Base-by-base conservation (phyloP, 495 filamentous ascomycete species). In the Penicillium verhagenii region DNA sequence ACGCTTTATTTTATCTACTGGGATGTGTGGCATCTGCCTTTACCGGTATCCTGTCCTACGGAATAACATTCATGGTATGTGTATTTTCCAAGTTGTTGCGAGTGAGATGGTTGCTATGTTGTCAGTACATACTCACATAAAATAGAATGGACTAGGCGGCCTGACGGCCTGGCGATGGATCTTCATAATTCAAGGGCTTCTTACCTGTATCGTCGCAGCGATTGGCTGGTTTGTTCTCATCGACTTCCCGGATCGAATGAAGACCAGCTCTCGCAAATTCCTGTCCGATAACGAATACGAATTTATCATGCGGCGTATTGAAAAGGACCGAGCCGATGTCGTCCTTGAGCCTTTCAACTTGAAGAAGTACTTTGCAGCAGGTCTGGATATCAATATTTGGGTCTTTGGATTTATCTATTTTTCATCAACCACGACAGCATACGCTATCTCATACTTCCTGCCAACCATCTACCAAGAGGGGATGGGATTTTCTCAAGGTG, bases 11-110 rank as follows among this genome's bases (percentile, higher is more conserved):
- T 60, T 85, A 84, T 59, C 63, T 85, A 8, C 65, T 83, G 24
- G 81, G 81, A 16, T 80, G 71, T 44, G 65, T 82, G 4, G 82
- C 83, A 6, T 73, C 77, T 11, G 83, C 76, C 10, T 82, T 82
- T 61, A 70, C 72, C 0, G 82, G 82, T 53, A 82, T 86, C 45
- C 57, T 86, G 10, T 80, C 82, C 18, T 84, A 77, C 47, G 82
- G 82, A 9, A 66, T 85, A 31, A 80, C 79, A 67, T 74, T 80
- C 47, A 74, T 82, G 73, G 61, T 56, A 56, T 13, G 31, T n/a
- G n/a, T n/a, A n/a, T n/a, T n/a, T n/a, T n/a, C n/a, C n/a, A n/a
- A n/a, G n/a, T n/a, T n/a, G n/a, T n/a, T n/a, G n/a, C n/a, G n/a
- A n/a, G n/a, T n/a, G n/a, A n/a, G n/a, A n/a, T n/a, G n/a, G n/a